A percentile compares a stretch with the other conserved stretches of the same genome.
Evolutionary conservation across 768 basidiomycete species (phyloP).

Genomic region (Udeniomyces megalosporus): DNA sequence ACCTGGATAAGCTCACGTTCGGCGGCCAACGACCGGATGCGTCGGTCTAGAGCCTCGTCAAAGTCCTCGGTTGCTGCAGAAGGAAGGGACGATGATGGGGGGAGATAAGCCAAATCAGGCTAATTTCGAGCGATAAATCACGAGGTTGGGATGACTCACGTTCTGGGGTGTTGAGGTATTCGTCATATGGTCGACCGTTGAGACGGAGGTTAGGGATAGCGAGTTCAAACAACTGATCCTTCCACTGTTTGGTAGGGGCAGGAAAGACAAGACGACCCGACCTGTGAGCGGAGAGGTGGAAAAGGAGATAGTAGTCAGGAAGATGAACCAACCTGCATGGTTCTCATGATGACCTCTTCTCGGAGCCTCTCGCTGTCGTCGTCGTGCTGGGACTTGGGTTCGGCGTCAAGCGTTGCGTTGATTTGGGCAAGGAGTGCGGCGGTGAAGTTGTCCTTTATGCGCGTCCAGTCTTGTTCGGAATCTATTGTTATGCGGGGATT

Average conservation of each 20-base stretch:
- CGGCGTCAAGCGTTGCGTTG: not conserved
- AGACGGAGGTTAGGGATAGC: not conserved
- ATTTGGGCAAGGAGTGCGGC: not conserved
- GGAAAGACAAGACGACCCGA: not conserved
- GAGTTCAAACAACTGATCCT: not conserved
- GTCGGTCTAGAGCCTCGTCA: constrained; percentile 13
- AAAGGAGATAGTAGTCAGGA: no score
- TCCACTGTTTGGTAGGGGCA: not conserved
- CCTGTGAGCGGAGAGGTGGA: not conserved
- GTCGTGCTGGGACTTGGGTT: not conserved
- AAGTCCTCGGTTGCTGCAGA: constrained; percentile 11
- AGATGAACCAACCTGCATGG: constrained; percentile 2
- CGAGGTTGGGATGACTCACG: not conserved
- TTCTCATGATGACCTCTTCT: not conserved
- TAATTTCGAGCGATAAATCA: not conserved
- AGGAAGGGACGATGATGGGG: not conserved
- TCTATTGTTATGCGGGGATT: not conserved
- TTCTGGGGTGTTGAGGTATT: constrained; percentile 3
- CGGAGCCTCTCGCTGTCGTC: not conserved
- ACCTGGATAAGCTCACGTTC: constrained; percentile 14
- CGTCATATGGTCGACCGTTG: not conserved
- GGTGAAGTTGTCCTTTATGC: not conserved
- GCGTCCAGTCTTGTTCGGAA: not conserved
- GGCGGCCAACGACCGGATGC: constrained; percentile 11
- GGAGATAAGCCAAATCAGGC: no score